Evolutionary conservation across 768 basidiomycete species (phyloP).

Genomic region (Boletellus sp.): DNA sequence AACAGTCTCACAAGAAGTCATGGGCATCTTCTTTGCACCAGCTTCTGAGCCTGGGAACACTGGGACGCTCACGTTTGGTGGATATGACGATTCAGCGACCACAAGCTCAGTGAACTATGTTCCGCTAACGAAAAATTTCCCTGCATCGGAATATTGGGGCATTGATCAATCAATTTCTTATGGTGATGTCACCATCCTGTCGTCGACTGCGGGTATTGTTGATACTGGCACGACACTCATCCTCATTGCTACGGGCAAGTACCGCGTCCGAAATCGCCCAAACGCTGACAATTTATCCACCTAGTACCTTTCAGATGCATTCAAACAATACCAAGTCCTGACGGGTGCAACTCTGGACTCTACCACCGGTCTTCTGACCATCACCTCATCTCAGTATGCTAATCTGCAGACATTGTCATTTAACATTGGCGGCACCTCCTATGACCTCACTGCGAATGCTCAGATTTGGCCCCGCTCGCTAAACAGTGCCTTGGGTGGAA

Average conservation of each 20-base stretch:
- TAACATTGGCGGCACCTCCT: slow-evolving; percentile 19
- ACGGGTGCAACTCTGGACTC: slow-evolving; percentile 29
- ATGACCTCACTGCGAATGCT: slow-evolving; percentile 24
- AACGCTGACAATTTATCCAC: neutral
- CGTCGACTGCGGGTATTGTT: slow-evolving; percentile 31
- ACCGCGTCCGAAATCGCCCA: no score
- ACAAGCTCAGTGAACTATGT: slow-evolving; percentile 24
- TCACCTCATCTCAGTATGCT: slow-evolving; percentile 25
- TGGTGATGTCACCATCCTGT: slow-evolving; percentile 19
- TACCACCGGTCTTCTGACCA: slow-evolving; percentile 28
- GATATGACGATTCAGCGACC: slow-evolving; percentile 14
- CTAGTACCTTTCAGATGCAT: slow-evolving; percentile 20
- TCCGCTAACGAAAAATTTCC: slow-evolving; percentile 22
- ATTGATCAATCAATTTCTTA: slow-evolving; percentile 32
- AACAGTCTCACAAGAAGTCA: slow-evolving; percentile 22
- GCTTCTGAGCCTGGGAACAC: slow-evolving; percentile 15
- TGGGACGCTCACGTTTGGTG: slow-evolving; percentile 29
- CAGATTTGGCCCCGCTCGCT: slow-evolving; percentile 36
- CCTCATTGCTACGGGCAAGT: slow-evolving; percentile 22
- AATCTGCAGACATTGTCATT: slow-evolving; percentile 27
- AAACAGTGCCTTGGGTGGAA: slow-evolving; percentile 29
- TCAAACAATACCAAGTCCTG: slow-evolving; percentile 16
- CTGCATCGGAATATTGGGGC: slow-evolving; percentile 30
- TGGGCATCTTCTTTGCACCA: slow-evolving; percentile 34
- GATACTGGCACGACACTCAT: slow-evolving; percentile 34